Conservation (phyloP, 2,329 filamentous ascomycete genomes). For the Cryphonectria nitschkei region DNA sequence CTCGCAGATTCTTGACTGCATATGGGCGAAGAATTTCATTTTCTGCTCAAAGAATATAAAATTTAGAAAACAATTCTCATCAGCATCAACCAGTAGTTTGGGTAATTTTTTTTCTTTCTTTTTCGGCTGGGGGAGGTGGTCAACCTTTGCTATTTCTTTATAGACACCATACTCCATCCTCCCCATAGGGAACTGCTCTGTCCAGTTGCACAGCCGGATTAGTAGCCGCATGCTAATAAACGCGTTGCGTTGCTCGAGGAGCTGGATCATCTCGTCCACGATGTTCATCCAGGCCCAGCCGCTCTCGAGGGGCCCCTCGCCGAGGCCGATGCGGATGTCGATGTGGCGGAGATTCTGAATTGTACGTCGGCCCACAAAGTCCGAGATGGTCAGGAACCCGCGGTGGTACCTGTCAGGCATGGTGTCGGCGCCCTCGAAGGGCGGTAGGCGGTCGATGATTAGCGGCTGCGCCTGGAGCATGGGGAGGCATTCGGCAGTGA, state of each 20-base stretch:
- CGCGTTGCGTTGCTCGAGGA: conserved; percentile 35
- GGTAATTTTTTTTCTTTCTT: background rate
- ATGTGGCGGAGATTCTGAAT: conserved; percentile 39
- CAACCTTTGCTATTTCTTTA: background rate
- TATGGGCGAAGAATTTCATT: conserved; percentile 5
- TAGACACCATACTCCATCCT: background rate
- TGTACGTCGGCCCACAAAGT: conserved; percentile 38
- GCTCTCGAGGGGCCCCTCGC: conserved; percentile 34
- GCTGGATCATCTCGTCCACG: conserved; percentile 35
- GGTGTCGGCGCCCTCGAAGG: conserved; percentile 34
- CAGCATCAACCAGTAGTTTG: background rate
- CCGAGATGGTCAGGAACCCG: conserved; percentile 33
- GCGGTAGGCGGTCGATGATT: conserved; percentile 42
- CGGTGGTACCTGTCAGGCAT: conserved; percentile 31
- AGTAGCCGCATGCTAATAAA: conserved; percentile 37
- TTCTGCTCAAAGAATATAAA: conserved; percentile 4
- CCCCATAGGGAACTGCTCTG: background rate
- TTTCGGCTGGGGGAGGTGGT: no score
- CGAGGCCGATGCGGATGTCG: conserved; percentile 39
- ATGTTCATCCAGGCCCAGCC: conserved; percentile 36
- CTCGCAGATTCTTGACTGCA: conserved; percentile 21
- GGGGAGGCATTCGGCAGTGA: conserved; percentile 40
- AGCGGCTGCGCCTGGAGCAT: conserved; percentile 35
- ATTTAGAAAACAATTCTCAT: background rate
- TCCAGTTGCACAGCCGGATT: conserved; percentile 35